Evolutionary conservation across 1,284 basidiomycete species (phyloP), one percentile per base, ranked within the genome.

Genomic region (Gomphus bonarii): DNA sequence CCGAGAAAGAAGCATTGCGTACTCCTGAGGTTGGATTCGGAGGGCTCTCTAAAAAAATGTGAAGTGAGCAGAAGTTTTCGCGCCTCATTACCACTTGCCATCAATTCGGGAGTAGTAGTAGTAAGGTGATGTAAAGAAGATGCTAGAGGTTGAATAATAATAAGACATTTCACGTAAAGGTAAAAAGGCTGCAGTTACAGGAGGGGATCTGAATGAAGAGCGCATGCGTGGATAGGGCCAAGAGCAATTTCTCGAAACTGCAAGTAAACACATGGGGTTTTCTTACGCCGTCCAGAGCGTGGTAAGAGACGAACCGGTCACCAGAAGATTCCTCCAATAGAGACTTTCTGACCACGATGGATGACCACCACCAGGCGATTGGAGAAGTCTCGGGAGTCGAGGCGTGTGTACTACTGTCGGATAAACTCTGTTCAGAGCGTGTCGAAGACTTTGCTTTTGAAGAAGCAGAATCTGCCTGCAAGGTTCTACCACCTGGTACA

Each of bases 321-420:
- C 78, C 78, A 35, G 67, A 63, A 62, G 77, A 80, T 61, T 80
- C 78, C 59, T 80, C 78, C 33, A 80, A 63, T 42, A 79, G 61
- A 9, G 78, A 79, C 62, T 75, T 79, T 38, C 78, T 71, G 3
- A 79, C 75, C 6, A 79, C 68, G 1, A 79, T 72, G 55, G 78
- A 75, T 63, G 72, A 76, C 78, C 78, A 80, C 78, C 77, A 79
- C 70, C 69, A 73, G 2, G 70, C 69, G 14, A 55, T 38, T 20
- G 59, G 61, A 22, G 38, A 43, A 28, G 56, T 50, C 55, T 35
- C 53, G 57, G 3, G 28, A n/a, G 54, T 12, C 18, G 28, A 30
- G 1, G 46, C 4, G 20, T 25, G 38, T 11, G 55, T 18, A 31
- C 16, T 30, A 48, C 11, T 30, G 18, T 25, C 42, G 9, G 42